Conservation (phyloP, 495 filamentous ascomycete species). For the Neurospora pannonica region DNA sequence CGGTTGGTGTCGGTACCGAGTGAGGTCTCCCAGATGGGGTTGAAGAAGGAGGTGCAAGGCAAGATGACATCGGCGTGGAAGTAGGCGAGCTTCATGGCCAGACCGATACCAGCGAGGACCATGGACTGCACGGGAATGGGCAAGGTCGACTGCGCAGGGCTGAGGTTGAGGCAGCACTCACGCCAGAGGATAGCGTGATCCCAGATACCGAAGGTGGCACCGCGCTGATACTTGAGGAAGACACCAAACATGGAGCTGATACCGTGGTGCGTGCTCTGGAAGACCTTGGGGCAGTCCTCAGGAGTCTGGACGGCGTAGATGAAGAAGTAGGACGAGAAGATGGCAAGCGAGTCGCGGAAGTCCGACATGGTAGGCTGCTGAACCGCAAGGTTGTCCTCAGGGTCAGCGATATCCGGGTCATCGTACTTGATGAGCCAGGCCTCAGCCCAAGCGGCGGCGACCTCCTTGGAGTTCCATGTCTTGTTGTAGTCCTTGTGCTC, state of each 20-base stretch:
- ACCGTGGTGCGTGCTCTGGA: conserved; percentile 60
- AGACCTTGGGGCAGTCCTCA: conserved; percentile 52
- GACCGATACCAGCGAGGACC: conserved; percentile 30
- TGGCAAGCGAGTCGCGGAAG: conserved; percentile 47
- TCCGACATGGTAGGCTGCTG: conserved; percentile 50
- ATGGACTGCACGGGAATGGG: conserved; percentile 40
- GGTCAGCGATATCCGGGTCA: conserved; percentile 38
- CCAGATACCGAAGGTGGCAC: conserved; percentile 56
- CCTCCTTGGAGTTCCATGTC: conserved; percentile 52
- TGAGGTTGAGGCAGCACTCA: conserved; percentile 46
- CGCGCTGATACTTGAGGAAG: conserved; percentile 55
- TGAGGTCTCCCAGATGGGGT: conserved; percentile 59
- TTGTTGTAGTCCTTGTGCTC: conserved; percentile 45
- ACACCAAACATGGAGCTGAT: conserved; percentile 56
- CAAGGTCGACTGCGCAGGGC: conserved; percentile 13
- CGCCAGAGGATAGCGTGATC: conserved; percentile 60
- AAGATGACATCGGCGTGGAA: conserved; percentile 57
- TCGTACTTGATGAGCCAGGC: conserved; percentile 52
- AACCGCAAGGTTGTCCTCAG: conserved; percentile 45
- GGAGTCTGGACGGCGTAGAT: conserved; percentile 60
- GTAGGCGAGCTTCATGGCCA: conserved; percentile 23
- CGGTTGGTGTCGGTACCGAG: conserved; percentile 51
- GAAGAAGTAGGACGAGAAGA: conserved; percentile 59
- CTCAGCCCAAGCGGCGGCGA: conserved; percentile 51
- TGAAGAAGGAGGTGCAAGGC: conserved; percentile 59